A percentile compares a stretch with the other conserved stretches of the same genome.
Conservation (phyloP, 2,329 filamentous ascomycete genomes). For the Microthyrium microscopicum region DNA sequence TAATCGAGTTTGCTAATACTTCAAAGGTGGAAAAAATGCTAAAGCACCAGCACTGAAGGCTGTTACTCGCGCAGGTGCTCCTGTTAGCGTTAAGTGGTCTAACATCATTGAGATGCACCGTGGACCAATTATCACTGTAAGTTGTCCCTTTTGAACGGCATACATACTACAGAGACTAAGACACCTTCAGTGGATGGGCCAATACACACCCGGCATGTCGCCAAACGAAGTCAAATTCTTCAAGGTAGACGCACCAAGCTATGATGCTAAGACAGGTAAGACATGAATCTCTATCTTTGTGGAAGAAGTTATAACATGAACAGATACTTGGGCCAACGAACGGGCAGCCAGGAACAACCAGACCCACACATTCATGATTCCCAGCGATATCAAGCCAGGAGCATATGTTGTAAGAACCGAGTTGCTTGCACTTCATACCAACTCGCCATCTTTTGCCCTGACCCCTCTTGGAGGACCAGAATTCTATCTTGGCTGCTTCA, state of each 20-base stretch:
- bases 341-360: slow-evolving; percentile 26
- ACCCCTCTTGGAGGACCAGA: background rate
- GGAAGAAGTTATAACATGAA: background rate
- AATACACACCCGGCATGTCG: background rate
- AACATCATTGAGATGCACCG: background rate
- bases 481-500: background rate
- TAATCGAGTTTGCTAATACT: background rate
- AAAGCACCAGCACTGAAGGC: background rate
- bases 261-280: slow-evolving; percentile 1
- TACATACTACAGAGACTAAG: background rate
- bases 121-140: background rate
- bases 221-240: slow-evolving; percentile 1
- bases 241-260: slow-evolving; percentile 1
- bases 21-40: background rate
- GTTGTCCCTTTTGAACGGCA: background rate
- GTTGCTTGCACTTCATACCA: slow-evolving; percentile 30
- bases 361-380: slow-evolving; percentile 29
- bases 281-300: background rate
- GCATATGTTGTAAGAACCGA: slow-evolving; percentile 39
- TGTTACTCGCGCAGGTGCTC: slow-evolving; percentile 1
- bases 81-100: background rate
- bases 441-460: background rate
- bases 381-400: slow-evolving; percentile 25
- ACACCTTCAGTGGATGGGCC: background rate
- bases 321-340: slow-evolving; percentile 17